phyloP scores from a whole-genome alignment of 2,329 filamentous ascomycete genomes.

The Sporothrix variecibatus region DNA sequence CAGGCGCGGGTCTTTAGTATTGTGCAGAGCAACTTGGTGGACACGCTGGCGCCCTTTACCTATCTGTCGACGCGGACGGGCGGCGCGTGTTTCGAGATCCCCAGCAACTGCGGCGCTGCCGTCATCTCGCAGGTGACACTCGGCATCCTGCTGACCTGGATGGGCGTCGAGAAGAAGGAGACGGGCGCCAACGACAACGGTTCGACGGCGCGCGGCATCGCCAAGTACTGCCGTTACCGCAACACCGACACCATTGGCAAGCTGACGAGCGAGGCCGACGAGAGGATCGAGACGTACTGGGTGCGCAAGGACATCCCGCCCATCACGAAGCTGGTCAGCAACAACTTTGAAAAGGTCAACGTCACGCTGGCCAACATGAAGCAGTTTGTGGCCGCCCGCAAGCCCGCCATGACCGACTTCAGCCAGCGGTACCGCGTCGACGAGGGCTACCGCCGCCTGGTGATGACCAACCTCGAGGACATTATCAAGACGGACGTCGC shows the following conservation, averaged over 20 bases:
- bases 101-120: conserved; percentile 27
- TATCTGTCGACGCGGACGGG: conserved; percentile 47
- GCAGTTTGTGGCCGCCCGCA: conserved; percentile 33
- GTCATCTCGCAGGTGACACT: conserved; percentile 47
- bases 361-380: conserved; percentile 34
- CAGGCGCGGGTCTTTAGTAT: conserved; percentile 49
- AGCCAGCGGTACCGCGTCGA: conserved; percentile 46
- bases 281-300: conserved; percentile 24
- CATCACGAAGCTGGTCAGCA: conserved; percentile 4
- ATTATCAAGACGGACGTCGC: conserved; percentile 49
- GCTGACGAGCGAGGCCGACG: conserved; percentile 29
- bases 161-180: conserved; percentile 41
- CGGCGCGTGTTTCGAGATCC: conserved; percentile 44
- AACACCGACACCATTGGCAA: conserved; percentile 29
- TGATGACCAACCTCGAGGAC: conserved; percentile 42
- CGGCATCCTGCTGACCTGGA: conserved; percentile 47
- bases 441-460: conserved; percentile 42
- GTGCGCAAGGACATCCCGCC: conserved; percentile 2
- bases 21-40: conserved; percentile 34
- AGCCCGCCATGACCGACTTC: conserved; percentile 39
- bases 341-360: conserved; percentile 24
- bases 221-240: conserved; percentile 28
- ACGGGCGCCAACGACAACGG: conserved; percentile 15
- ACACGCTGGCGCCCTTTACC: conserved; percentile 41
- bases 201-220: conserved; percentile 20